Conservation (phyloP, 2,329 filamentous ascomycete species). For the Aspergillus sp. region DNA sequence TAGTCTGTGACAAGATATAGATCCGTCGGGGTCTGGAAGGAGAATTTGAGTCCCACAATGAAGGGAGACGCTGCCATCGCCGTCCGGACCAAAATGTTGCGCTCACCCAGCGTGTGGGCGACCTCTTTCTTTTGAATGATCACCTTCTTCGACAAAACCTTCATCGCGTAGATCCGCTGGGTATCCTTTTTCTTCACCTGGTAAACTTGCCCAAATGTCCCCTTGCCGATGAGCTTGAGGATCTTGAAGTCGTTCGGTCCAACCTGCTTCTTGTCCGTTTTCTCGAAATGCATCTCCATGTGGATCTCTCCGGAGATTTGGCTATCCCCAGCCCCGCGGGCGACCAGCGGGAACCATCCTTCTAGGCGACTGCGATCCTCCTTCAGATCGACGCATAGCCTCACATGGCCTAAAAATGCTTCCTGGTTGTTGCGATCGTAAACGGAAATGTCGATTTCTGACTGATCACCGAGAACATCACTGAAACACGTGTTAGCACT, state of each 20-base stretch:
- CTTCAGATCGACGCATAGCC: constrained; percentile 63
- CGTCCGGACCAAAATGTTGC: constrained; percentile 93
- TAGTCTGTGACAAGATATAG: constrained; percentile 98
- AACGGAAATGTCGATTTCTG: constrained; percentile 83
- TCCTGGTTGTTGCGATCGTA: constrained; percentile 82
- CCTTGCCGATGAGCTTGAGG: constrained; percentile 91
- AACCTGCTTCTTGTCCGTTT: constrained; percentile 79
- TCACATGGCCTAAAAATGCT: constrained; percentile 82
- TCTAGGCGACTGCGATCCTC: constrained; percentile 62
- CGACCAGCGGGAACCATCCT: constrained; percentile 75
- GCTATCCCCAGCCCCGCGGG: constrained; percentile 69
- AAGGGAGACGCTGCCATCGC: constrained; percentile 94
- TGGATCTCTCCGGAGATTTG: constrained; percentile 78
- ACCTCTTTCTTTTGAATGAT: constrained; percentile 99
- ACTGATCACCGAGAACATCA: constrained; percentile 86
- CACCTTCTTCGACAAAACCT: constrained; percentile 97
- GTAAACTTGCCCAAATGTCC: constrained; percentile 96
- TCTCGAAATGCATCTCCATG: constrained; percentile 76
- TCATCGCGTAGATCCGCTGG: constrained; percentile 95
- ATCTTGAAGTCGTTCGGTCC: constrained; percentile 95
- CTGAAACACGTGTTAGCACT: constrained; percentile 40
- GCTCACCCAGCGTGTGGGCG: constrained; percentile 89
- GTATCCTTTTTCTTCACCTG: constrained; percentile 98
- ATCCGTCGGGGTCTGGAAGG: constrained; percentile 94
- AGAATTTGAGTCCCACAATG: constrained; percentile 96